phyloP scores from a whole-genome alignment of 1,284 basidiomycete genomes.

The Gymnopus androsaceus region DNA sequence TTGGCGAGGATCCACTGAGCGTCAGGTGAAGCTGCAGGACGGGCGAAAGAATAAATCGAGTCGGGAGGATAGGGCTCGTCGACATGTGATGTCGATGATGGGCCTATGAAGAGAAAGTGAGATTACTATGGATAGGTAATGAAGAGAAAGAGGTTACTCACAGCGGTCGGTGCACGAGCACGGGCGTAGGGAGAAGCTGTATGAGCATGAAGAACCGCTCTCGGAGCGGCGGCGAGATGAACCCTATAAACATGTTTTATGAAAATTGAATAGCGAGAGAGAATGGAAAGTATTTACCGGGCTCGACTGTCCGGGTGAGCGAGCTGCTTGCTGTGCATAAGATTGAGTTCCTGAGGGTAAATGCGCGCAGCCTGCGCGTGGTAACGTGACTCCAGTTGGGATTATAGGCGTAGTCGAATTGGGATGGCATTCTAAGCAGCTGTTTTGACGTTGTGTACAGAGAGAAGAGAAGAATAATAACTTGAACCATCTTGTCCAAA shows the following conservation, averaged over 20 bases:
- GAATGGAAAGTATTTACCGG: neutral
- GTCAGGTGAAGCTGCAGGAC: neutral
- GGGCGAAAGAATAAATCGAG: neutral
- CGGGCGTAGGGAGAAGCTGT: neutral
- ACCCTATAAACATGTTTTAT: neutral
- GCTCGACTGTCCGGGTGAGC: neutral
- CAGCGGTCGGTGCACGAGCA: neutral
- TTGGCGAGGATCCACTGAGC: neutral
- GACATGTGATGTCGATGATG: too few species aligned
- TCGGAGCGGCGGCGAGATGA: neutral
- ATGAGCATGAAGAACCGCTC: too few species aligned
- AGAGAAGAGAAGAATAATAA: neutral
- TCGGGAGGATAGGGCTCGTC: neutral
- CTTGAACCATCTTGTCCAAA: too few species aligned
- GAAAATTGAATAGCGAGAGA: too few species aligned
- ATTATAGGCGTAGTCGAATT: neutral
- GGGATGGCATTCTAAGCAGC: neutral
- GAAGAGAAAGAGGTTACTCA: neutral
- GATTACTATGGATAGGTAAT: neutral
- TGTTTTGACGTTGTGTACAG: neutral
- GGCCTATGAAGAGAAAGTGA: too few species aligned
- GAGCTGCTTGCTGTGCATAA: neutral
- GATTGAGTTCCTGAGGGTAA: neutral
- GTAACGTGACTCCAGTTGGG: neutral
- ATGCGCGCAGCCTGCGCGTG: neutral